These are phyloP conservation scores for Singerocomus inundabilis DNA, from an alignment of 1,284 basidiomycete species.

Conservation along the genomic window DNA sequence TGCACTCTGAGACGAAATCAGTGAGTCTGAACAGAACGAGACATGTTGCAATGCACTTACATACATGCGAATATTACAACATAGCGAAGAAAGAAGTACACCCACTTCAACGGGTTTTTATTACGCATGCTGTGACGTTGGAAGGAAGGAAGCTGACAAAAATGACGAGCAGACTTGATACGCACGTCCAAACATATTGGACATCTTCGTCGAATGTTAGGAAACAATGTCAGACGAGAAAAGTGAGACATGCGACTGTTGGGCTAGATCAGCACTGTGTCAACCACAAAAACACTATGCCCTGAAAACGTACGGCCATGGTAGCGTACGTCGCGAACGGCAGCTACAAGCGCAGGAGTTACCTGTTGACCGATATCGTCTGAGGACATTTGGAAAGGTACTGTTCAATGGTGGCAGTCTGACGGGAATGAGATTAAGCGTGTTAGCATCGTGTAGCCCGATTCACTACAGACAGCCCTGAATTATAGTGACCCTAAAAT, in stretches of 20 bases:
- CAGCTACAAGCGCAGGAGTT: neutral
- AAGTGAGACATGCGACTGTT: slow-evolving; percentile 12
- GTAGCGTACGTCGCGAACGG: slow-evolving; percentile 13
- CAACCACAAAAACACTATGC: neutral
- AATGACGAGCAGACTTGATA: neutral
- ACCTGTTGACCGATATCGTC: neutral
- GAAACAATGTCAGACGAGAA: slow-evolving; percentile 19
- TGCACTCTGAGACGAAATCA: slow-evolving; percentile 12
- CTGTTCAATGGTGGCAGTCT: neutral
- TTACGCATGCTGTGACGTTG: slow-evolving; percentile 14
- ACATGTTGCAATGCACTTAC: slow-evolving; percentile 9
- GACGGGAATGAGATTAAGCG: neutral
- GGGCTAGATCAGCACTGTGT: slow-evolving; percentile 3
- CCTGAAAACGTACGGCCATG: slow-evolving; percentile 14
- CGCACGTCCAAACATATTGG: slow-evolving; percentile 24
- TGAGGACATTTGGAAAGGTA: slow-evolving; percentile 7
- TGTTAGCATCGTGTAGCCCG: neutral
- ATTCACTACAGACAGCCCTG: neutral
- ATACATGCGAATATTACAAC: slow-evolving; percentile 9
- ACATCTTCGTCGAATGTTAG: slow-evolving; percentile 22
- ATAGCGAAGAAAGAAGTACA: slow-evolving; percentile 24
- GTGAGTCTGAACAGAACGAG: neutral
- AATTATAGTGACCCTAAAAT: neutral
- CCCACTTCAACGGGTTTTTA: slow-evolving; percentile 22
- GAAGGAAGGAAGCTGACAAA: neutral